phyloP scores from a whole-genome alignment of 1,284 basidiomycete genomes.

The Ganoderma multipileum region DNA sequence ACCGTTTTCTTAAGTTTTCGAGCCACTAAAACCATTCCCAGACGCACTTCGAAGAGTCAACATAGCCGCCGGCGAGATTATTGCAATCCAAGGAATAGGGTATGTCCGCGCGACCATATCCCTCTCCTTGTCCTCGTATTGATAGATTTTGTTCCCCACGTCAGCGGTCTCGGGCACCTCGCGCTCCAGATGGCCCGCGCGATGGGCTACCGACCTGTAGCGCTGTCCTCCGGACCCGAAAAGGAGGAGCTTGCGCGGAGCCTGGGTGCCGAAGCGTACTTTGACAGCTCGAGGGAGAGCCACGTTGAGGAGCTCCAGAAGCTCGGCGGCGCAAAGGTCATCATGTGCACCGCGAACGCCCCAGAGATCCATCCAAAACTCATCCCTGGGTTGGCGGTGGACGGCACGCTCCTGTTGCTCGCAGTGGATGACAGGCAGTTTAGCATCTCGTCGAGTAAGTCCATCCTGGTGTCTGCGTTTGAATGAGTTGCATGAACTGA shows the following conservation, averaged over 20 bases:
- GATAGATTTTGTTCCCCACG: background rate
- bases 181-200: slow-evolving; percentile 36
- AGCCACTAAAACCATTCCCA: background rate
- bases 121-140: background rate
- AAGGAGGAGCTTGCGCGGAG: slow-evolving; percentile 35
- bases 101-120: slow-evolving; percentile 10
- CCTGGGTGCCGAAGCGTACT: slow-evolving; percentile 37
- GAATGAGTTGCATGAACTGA: background rate
- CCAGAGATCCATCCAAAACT: slow-evolving; percentile 39
- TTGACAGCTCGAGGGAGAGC: slow-evolving; percentile 32
- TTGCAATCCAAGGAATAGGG: slow-evolving; percentile 40
- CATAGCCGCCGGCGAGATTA: slow-evolving; percentile 28
- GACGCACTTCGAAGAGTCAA: slow-evolving; percentile 42
- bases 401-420: slow-evolving; percentile 40
- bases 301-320: slow-evolving; percentile 42
- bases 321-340: slow-evolving; percentile 45
- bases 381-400: slow-evolving; percentile 40
- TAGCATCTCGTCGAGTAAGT: slow-evolving; percentile 19
- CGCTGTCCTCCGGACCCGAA: slow-evolving; percentile 33
- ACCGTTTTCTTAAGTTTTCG: background rate
- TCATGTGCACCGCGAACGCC: slow-evolving; percentile 45
- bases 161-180: slow-evolving; percentile 39
- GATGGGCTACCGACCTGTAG: slow-evolving; percentile 34
- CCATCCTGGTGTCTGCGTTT: background rate
- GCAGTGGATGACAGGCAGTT: slow-evolving; percentile 24